A percentile compares a stretch with the other conserved stretches of the same genome.
Conservation (phyloP, 345 rosid genomes). For the Pugionium cornutum region DNA sequence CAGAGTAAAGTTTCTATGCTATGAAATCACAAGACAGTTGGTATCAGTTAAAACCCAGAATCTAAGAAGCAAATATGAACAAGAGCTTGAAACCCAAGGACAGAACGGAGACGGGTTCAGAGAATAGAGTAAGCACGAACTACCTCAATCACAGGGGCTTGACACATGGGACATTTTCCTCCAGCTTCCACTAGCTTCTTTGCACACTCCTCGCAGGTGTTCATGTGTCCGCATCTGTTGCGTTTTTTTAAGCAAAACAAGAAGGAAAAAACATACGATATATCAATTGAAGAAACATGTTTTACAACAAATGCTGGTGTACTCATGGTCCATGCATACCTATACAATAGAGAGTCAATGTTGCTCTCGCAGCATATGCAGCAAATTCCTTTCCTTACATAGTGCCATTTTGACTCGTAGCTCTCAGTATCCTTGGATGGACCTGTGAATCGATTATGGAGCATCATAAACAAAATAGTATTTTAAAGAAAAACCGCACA, state of each 20-base stretch:
- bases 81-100: slow-evolving; percentile 20
- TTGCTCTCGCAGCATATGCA: slow-evolving; percentile 67
- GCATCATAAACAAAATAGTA: neutral
- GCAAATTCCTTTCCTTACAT: slow-evolving; percentile 79
- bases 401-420: slow-evolving; percentile 70
- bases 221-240: slow-evolving; percentile 97
- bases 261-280: neutral
- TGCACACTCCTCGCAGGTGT: slow-evolving; percentile 83
- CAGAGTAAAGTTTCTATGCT: slow-evolving; percentile 27
- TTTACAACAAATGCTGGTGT: neutral
- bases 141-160: slow-evolving; percentile 84
- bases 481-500: neutral
- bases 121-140: slow-evolving; percentile 79
- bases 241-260: slow-evolving; percentile 11
- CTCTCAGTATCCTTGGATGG: slow-evolving; percentile 36
- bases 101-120: slow-evolving; percentile 24
- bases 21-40: slow-evolving; percentile 25
- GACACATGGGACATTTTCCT: slow-evolving; percentile 95
- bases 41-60: slow-evolving; percentile 18
- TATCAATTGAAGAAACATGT: neutral
- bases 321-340: slow-evolving; percentile 48
- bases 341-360: slow-evolving; percentile 82
- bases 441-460: slow-evolving; percentile 47
- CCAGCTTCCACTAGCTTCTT: slow-evolving; percentile 65
- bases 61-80: slow-evolving; percentile 1